phyloP scores from a whole-genome alignment of 192 early-diverging fungal species.

The Coemansia sp. region DNA sequence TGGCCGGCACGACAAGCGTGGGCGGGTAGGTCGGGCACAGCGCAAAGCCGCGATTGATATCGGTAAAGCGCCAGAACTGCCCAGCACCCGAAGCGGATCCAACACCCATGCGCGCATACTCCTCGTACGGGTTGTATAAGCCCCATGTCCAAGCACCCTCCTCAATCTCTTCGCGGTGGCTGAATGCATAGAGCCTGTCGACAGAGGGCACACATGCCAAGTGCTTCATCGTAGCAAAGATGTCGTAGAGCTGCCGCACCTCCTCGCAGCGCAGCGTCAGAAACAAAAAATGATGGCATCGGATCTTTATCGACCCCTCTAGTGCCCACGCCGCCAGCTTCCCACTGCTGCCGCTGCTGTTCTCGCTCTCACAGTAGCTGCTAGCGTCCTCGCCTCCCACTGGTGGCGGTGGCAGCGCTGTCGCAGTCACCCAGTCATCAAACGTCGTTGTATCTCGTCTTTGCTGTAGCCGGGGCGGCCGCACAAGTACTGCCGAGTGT shows the following conservation, averaged over 20 bases:
- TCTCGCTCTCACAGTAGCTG: background rate
- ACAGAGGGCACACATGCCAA: constrained; percentile 77
- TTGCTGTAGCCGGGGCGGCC: constrained; percentile 30
- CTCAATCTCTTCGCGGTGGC: constrained; percentile 54
- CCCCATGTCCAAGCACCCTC: constrained; percentile 62
- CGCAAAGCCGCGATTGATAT: constrained; percentile 77
- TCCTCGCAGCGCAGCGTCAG: constrained; percentile 68
- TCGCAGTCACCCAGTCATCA: constrained; percentile 45
- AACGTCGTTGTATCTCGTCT: constrained; percentile 2
- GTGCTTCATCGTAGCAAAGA: constrained; percentile 78
- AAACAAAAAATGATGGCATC: constrained; percentile 83
- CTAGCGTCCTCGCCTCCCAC: background rate
- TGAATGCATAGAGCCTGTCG: constrained; percentile 80
- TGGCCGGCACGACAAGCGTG: constrained; percentile 77
- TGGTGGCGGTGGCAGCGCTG: background rate
- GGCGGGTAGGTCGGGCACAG: constrained; percentile 91
- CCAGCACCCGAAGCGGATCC: constrained; percentile 35
- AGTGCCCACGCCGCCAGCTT: constrained; percentile 31
- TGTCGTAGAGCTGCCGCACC: constrained; percentile 72
- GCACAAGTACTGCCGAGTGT: constrained; percentile 65
- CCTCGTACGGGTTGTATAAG: constrained; percentile 72
- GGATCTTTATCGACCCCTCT: constrained; percentile 58
- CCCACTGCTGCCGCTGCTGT: constrained; percentile 1
- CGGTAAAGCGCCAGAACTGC: constrained; percentile 79
- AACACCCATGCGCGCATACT: constrained; percentile 88